Evolutionary conservation across 805 yeast species (phyloP).

Genomic region (Scheffersomyces spartinae): DNA sequence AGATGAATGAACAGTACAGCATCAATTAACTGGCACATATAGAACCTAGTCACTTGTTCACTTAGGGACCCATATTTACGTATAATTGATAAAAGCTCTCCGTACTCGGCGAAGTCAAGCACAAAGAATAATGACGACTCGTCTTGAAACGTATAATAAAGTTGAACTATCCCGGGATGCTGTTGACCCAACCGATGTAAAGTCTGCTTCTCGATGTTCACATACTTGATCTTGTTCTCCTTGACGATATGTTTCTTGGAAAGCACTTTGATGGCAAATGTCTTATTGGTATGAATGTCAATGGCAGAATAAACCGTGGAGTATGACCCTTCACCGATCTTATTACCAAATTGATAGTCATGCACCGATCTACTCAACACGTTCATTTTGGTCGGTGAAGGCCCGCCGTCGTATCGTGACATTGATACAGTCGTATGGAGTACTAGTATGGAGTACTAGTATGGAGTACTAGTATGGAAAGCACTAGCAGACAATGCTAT

Average conservation of each 20-base stretch:
- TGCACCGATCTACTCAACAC: constrained; percentile 60
- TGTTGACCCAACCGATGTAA: constrained; percentile 54
- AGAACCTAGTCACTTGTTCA: constrained; percentile 57
- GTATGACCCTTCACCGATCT: constrained; percentile 92
- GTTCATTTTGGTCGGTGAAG: too few relatives aligned
- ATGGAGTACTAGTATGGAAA: too few relatives aligned
- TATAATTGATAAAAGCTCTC: constrained; percentile 59
- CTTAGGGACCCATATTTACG: constrained; percentile 60
- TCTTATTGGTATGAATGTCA: constrained; percentile 38
- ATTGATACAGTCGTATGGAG: too few relatives aligned
- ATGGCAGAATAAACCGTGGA: constrained; percentile 85
- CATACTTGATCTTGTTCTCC: constrained; percentile 78
- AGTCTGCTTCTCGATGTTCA: constrained; percentile 73
- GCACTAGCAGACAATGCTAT: too few relatives aligned
- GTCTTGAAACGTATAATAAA: constrained; percentile 75
- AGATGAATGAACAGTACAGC: constrained; percentile 63
- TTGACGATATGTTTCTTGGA: constrained; percentile 70
- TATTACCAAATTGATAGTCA: constrained; percentile 82
- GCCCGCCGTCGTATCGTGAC: too few relatives aligned
- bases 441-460: too few relatives aligned
- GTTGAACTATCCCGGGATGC: constrained; percentile 50
- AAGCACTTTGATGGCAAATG: constrained; percentile 67
- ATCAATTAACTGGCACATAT: constrained; percentile 63
- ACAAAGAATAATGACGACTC: constrained; percentile 62
- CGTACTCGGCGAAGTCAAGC: constrained; percentile 69